Percentiles rank a stretch among this genome's conserved stretches.
These are phyloP conservation scores for Pichia sp. DNA, from an alignment of 1,139 yeast species.

Conservation along the genomic window DNA sequence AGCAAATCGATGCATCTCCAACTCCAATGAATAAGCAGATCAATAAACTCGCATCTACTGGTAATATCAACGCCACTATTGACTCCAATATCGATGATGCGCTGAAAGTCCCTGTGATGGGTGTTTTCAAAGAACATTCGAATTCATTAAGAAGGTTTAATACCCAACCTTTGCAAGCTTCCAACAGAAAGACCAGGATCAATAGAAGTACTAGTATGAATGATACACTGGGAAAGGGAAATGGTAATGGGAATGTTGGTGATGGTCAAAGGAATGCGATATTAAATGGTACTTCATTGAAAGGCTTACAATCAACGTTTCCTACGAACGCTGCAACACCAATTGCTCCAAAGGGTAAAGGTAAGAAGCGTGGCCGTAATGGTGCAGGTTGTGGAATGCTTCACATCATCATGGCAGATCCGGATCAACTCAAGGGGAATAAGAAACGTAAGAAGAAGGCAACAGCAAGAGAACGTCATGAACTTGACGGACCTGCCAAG, in stretches of 20 bases:
- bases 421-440: conserved; percentile 10
- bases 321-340: too few relatives aligned
- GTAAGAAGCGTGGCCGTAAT: neutral
- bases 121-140: conserved; percentile 9
- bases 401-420: conserved; percentile 16
- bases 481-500: too few relatives aligned
- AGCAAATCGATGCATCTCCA: conserved; percentile 11
- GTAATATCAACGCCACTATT: neutral
- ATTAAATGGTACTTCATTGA: too few relatives aligned
- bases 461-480: neutral
- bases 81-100: neutral
- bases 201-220: too few relatives aligned
- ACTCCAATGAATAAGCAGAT: conserved; percentile 11
- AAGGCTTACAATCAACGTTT: too few relatives aligned
- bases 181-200: too few relatives aligned
- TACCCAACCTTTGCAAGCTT: too few relatives aligned
- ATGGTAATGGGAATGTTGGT: neutral
- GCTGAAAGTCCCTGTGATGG: conserved; percentile 9
- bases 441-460: conserved; percentile 4
- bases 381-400: conserved; percentile 1
- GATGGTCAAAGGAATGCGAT: neutral
- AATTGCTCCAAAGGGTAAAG: neutral
- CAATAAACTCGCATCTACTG: neutral
- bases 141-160: neutral
- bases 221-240: neutral